A percentile compares a stretch with the other conserved stretches of the same genome.
Conservation (phyloP, 148 eudicot genomes). For the Fagopyrum tataricum region DNA sequence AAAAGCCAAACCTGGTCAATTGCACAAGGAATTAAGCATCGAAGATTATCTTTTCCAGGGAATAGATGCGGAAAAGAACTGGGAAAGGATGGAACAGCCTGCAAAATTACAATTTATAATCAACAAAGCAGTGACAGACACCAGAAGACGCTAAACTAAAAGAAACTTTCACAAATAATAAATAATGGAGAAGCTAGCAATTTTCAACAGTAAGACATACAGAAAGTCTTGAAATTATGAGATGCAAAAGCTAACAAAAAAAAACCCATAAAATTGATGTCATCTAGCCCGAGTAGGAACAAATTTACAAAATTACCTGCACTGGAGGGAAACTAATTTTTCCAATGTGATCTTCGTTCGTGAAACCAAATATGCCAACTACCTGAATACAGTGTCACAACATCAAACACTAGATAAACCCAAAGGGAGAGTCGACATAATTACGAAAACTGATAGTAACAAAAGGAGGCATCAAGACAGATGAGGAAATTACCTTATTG, state of each 20-base stretch:
- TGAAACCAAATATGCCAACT: constrained; percentile 88
- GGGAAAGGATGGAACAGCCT: constrained; percentile 98
- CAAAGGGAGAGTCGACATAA: background rate
- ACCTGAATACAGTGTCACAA: constrained; percentile 37
- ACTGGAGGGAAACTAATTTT: constrained; percentile 86
- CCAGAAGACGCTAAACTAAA: background rate
- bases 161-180: background rate
- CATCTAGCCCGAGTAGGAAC: background rate
- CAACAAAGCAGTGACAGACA: background rate
- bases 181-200: background rate
- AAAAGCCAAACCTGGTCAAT: constrained; percentile 72
- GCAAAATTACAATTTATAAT: constrained; percentile 15
- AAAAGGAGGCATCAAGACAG: background rate
- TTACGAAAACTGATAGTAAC: background rate
- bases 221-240: background rate
- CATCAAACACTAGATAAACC: background rate
- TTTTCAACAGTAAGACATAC: background rate
- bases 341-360: constrained; percentile 86
- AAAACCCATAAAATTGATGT: background rate
- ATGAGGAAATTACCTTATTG: constrained; percentile 52
- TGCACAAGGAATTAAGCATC: constrained; percentile 97
- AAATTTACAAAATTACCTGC: constrained; percentile 43
- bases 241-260: background rate
- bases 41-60: constrained; percentile 57
- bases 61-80: constrained; percentile 95